Evolutionary conservation across 176 grass and related monocot species (phyloP).

Genomic region (Miscanthus lutarioriparius): DNA sequence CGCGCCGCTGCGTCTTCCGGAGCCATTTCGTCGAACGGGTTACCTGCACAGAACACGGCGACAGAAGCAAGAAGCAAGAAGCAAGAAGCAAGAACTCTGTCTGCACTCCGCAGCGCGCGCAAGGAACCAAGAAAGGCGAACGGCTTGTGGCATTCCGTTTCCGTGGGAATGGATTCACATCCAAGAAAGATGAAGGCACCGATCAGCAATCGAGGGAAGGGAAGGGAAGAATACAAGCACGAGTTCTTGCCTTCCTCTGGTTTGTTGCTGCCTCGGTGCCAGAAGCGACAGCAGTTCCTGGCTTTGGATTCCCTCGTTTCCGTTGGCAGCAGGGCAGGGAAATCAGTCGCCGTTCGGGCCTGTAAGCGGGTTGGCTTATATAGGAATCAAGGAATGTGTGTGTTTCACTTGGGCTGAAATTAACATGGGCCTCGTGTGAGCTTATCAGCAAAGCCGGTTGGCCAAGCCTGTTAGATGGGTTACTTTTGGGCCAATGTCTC

Average conservation of each 20-base stretch:
- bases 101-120: not conserved
- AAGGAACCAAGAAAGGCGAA: slow-evolving; percentile 5
- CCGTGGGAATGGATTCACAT: not conserved
- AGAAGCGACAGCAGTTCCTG: not conserved
- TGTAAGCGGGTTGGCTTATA: too few relatives aligned
- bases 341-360: too few relatives aligned
- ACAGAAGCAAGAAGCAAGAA: not conserved
- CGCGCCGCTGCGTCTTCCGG: not conserved
- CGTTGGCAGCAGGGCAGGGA: not conserved
- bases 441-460: too few relatives aligned
- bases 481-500: too few relatives aligned
- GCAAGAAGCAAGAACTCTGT: not conserved
- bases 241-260: not conserved
- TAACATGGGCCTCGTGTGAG: too few relatives aligned
- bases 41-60: not conserved
- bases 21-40: slow-evolving; percentile 25
- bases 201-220: not conserved
- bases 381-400: too few relatives aligned
- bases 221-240: not conserved
- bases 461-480: too few relatives aligned
- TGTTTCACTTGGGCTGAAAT: not conserved
- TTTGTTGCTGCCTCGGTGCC: not conserved
- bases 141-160: not conserved
- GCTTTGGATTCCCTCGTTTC: not conserved
- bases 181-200: not conserved